These are phyloP conservation scores for Lycium ferocissimum DNA, from an alignment of 257 asterid genomes.

Conservation along the genomic window DNA sequence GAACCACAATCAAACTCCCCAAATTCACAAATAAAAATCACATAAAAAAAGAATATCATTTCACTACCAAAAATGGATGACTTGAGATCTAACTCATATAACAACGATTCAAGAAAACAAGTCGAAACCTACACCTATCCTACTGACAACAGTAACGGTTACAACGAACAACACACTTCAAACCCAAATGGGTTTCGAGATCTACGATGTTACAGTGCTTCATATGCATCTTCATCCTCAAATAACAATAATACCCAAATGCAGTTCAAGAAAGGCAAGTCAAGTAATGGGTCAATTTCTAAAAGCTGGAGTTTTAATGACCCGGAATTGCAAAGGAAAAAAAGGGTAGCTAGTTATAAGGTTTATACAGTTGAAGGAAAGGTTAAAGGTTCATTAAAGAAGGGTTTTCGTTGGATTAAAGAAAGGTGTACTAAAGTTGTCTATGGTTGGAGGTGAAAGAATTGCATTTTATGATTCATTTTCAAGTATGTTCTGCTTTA, in stretches of 20 bases:
- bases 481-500: not conserved
- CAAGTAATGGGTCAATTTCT: slow-evolving; percentile 20
- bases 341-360: slow-evolving; percentile 36
- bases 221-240: not conserved
- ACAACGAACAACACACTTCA: not conserved
- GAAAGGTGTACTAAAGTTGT: slow-evolving; percentile 28
- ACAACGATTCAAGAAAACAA: not conserved
- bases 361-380: slow-evolving; percentile 34
- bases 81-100: slow-evolving; percentile 19
- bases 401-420: slow-evolving; percentile 33
- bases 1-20: not conserved
- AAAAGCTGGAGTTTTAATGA: slow-evolving; percentile 31
- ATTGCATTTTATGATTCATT: not conserved
- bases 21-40: not conserved
- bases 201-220: slow-evolving; percentile 23
- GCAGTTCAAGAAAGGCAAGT: not conserved
- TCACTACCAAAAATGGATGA: not conserved
- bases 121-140: not conserved
- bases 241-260: not conserved
- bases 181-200: slow-evolving; percentile 20
- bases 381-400: slow-evolving; percentile 29
- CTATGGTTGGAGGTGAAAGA: slow-evolving; percentile 32
- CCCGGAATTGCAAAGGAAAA: slow-evolving; percentile 37
- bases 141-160: not conserved
- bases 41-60: too few species aligned